Percentiles rank a stretch among this genome's conserved stretches.
Conservation (phyloP, 257 asterid genomes). For the Fraxinus pennsylvanica region DNA sequence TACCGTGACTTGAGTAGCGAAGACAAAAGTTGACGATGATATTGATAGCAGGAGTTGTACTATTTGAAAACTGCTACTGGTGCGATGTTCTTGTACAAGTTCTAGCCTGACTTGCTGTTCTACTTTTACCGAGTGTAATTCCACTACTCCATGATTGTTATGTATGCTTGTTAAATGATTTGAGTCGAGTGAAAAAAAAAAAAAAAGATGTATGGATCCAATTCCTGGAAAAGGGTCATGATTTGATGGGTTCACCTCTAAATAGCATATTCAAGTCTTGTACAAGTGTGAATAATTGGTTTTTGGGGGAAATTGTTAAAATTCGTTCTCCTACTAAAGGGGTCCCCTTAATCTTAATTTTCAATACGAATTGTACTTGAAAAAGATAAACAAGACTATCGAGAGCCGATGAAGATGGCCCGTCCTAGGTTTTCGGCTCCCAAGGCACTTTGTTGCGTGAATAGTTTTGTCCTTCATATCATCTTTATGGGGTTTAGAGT, state of each 20-base stretch:
- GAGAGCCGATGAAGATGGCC: neutral
- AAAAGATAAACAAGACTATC: neutral
- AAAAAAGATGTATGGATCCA: neutral
- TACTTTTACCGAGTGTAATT: conserved; percentile 8
- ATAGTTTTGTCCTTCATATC: neutral
- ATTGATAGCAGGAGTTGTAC: conserved; percentile 40
- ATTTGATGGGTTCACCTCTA: neutral
- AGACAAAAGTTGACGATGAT: conserved; percentile 22
- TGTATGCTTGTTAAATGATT: neutral
- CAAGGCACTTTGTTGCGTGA: neutral
- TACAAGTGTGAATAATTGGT: neutral
- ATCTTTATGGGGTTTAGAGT: neutral
- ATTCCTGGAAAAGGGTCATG: neutral
- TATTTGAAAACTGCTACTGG: conserved; percentile 34
- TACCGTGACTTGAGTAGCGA: neutral
- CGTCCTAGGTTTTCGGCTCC: neutral
- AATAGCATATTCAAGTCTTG: neutral
- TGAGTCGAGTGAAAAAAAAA: neutral
- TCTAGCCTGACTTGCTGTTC: conserved; percentile 20
- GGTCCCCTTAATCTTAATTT: no score
- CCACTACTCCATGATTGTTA: neutral
- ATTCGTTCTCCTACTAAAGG: no score
- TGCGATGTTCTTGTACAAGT: conserved; percentile 50
- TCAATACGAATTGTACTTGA: neutral
- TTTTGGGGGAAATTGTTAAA: neutral